These are phyloP conservation scores for Solanum clarkiae DNA, from an alignment of 257 asterid species.

Conservation along the genomic window DNA sequence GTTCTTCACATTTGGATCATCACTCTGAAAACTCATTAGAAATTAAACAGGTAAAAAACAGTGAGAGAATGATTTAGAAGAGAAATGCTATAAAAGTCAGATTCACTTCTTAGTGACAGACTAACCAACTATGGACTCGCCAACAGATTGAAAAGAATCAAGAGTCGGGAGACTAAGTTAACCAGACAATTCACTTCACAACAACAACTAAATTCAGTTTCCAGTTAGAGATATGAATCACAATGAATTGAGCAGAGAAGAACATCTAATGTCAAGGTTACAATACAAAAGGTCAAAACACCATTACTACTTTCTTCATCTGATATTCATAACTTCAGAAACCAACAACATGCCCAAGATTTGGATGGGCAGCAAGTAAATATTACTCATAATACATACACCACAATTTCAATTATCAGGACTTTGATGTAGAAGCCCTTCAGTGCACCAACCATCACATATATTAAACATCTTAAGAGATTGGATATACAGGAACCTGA, in stretches of 20 bases:
- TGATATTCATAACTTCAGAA: neutral
- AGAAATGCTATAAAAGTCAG: neutral
- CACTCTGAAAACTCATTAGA: constrained; percentile 40
- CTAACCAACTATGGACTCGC: neutral
- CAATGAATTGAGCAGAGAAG: neutral
- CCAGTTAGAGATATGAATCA: neutral
- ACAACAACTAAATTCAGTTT: neutral
- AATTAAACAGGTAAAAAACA: neutral
- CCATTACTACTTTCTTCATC: neutral
- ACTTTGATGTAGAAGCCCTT: neutral
- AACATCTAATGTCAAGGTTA: neutral
- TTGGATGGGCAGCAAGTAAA: neutral
- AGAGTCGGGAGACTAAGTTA: neutral
- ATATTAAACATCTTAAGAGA: neutral
- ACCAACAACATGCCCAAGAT: neutral
- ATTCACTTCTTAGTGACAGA: neutral
- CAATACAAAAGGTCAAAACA: neutral
- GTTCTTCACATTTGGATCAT: constrained; percentile 79
- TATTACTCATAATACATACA: neutral
- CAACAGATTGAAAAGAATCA: neutral
- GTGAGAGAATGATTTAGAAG: neutral
- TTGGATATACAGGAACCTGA: neutral
- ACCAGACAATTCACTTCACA: neutral
- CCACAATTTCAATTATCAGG: neutral
- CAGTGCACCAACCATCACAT: neutral